Base-by-base conservation (phyloP, 2,329 filamentous ascomycete genomes). In the Fonsecaea pugnacius region DNA sequence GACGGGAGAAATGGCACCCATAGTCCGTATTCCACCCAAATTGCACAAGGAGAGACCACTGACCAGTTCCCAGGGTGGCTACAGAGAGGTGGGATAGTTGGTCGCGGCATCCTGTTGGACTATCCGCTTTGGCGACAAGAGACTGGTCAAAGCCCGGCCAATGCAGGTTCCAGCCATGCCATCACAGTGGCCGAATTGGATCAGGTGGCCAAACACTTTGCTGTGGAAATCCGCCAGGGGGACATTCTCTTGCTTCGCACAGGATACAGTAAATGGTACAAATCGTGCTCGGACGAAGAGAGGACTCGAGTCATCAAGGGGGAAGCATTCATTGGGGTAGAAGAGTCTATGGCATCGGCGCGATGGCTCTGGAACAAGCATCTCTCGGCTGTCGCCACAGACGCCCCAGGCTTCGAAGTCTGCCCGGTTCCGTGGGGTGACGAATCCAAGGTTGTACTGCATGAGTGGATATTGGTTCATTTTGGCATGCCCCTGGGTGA, bases 301-400 rank as follows among this genome's bases (percentile, higher is more conserved):
- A n/a, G 38, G 9, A 50, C 8, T 16, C 7, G 3, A 9, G 36
- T 24, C 12, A 58, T 43, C 4, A 48, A 38, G 2, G 58, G 66
- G 27, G 48, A 46, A 18, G 73, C 79, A 53, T 85, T 79, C 69
- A 80, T 80, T 0, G 84, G 84, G 0, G 62, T 86, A 1, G 78
- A 78, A 43, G 82, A 84, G 66, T 82, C 84, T 54, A 75, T 84
- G 53, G 82, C 82, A 46, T 82, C 87, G 2, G 76, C 85, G 3
- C 82, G 84, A 58, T 91, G 88, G 88, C 67, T 91, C 62, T 89
- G 89, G 78, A 87, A 91, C 71, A 84, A 83, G 67, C 86, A 87
- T 55, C 90, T 91, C 69, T 80, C 88, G 0, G 86, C 84, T 0
- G 87, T 89, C 1, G 86, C 83, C 0, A 85, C 86, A 0, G 89